A percentile compares a stretch with the other conserved stretches of the same genome.
phyloP scores from a whole-genome alignment of 1,284 basidiomycete genomes.

The Fomes fomentarius region DNA sequence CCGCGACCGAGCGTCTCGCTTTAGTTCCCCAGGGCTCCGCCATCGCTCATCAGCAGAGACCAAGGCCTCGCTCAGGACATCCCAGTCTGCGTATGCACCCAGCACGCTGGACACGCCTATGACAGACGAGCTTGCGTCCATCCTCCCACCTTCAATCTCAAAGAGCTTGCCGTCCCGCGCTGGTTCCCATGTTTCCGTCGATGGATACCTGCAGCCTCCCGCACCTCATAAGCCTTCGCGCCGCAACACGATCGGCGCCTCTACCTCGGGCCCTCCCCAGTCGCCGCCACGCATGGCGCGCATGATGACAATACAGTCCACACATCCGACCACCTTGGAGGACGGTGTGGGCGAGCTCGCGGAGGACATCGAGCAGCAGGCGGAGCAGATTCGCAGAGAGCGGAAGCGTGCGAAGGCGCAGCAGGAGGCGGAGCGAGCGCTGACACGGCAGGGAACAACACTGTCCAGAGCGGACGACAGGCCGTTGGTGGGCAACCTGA shows the following conservation, averaged over 20 bases:
- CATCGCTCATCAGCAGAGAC: constrained; percentile 54
- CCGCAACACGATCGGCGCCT: constrained; percentile 52
- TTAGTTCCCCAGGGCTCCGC: constrained; percentile 20
- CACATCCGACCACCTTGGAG: constrained; percentile 27
- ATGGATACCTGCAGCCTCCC: constrained; percentile 57
- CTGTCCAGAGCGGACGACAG: constrained; percentile 41
- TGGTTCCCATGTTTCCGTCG: constrained; percentile 41
- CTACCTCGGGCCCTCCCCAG: constrained; percentile 8
- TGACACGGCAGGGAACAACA: constrained; percentile 41
- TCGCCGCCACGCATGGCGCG: constrained; percentile 27
- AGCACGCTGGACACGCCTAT: constrained; percentile 24
- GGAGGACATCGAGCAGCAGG: constrained; percentile 80
- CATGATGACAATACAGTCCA: constrained; percentile 24
- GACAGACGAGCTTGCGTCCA: constrained; percentile 23
- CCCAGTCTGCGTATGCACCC: constrained; percentile 20
- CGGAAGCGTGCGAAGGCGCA: constrained; percentile 72
- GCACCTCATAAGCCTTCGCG: constrained; percentile 47
- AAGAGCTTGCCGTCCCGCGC: constrained; percentile 19
- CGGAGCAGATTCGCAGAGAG: constrained; percentile 82
- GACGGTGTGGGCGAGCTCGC: constrained; percentile 39
- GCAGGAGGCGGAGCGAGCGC: constrained; percentile 51
- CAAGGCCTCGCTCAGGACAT: constrained; percentile 42
- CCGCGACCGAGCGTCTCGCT: constrained; percentile 24
- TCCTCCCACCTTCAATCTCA: constrained; percentile 6
- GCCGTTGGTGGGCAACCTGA: constrained; percentile 91